These are phyloP conservation scores for Arthrobotrys pseudoclavata DNA, from an alignment of 2,329 filamentous ascomycete genomes.

Conservation along the genomic window DNA sequence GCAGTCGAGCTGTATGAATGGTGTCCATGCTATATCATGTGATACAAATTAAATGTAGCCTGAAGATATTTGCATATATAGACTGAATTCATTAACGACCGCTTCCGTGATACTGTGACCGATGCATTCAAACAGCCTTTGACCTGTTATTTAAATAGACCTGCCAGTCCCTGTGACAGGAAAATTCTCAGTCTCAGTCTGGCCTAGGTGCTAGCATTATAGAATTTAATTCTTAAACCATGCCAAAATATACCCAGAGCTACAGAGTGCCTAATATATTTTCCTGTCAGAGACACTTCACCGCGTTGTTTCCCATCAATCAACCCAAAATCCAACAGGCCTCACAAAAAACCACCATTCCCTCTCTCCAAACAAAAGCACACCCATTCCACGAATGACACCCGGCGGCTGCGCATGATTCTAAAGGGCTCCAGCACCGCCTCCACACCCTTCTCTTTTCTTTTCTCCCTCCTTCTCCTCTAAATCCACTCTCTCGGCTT, in stretches of 20 bases:
- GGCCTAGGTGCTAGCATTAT: neutral
- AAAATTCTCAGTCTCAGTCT: too few species aligned
- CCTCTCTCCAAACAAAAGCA: constrained; percentile 15
- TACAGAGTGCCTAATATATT: neutral
- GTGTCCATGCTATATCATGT: neutral
- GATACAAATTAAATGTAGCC: constrained; percentile 7
- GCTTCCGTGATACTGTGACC: too few species aligned
- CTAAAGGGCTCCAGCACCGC: constrained; percentile 51
- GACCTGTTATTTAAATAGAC: too few species aligned
- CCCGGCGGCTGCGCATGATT: constrained; percentile 47
- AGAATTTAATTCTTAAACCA: neutral
- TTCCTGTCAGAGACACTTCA: neutral
- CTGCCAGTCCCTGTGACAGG: too few species aligned
- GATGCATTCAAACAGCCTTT: too few species aligned
- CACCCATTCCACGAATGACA: constrained; percentile 36
- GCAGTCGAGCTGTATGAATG: neutral
- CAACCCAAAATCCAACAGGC: constrained; percentile 47
- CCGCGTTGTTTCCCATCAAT: constrained; percentile 28
- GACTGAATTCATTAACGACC: too few species aligned
- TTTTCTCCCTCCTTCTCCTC: constrained; percentile 12
- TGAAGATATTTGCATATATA: neutral
- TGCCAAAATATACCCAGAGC: too few species aligned
- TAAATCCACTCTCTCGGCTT: constrained; percentile 36
- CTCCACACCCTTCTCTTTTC: constrained; percentile 29
- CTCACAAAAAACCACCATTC: constrained; percentile 42